A percentile compares a stretch with the other conserved stretches of the same genome.
Evolutionary conservation across 257 asterid species (phyloP).

Genomic region (Orobanche coerulescens): DNA sequence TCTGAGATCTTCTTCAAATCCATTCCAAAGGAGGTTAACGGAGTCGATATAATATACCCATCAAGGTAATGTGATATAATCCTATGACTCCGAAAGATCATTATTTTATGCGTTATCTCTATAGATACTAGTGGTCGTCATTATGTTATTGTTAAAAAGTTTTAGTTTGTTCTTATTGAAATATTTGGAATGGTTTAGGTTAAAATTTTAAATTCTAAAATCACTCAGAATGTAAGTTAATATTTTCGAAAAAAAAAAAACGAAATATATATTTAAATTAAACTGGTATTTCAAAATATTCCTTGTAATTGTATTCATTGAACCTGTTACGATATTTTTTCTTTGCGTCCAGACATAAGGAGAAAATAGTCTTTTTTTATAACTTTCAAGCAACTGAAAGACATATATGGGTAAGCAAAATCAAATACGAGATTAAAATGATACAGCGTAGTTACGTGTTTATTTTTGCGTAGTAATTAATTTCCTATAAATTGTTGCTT

Average conservation of each 20-base stretch:
- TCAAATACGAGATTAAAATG: neutral
- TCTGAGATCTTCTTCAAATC: conserved; percentile 89
- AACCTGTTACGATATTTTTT: too few relatives aligned
- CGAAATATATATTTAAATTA: too few relatives aligned
- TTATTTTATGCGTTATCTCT: neutral
- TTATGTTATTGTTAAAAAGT: neutral
- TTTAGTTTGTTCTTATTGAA: neutral
- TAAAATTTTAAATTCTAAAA: neutral
- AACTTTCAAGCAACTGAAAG: neutral
- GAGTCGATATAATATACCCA: conserved; percentile 67
- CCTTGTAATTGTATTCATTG: neutral
- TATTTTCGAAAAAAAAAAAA: neutral
- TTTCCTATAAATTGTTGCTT: conserved; percentile 2
- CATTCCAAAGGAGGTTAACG: conserved; percentile 63
- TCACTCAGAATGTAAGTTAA: neutral
- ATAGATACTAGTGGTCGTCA: neutral
- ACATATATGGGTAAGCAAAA: neutral
- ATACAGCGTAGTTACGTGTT: neutral
- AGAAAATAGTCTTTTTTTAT: neutral
- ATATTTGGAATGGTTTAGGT: neutral
- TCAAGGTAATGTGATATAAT: conserved; percentile 41
- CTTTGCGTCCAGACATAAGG: neutral
- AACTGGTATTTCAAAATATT: neutral
- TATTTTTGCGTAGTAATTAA: conserved; percentile 3
- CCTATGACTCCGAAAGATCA: neutral